These are phyloP conservation scores for Inonotus hispidus DNA, from an alignment of 1,284 basidiomycete genomes.

Conservation along the genomic window DNA sequence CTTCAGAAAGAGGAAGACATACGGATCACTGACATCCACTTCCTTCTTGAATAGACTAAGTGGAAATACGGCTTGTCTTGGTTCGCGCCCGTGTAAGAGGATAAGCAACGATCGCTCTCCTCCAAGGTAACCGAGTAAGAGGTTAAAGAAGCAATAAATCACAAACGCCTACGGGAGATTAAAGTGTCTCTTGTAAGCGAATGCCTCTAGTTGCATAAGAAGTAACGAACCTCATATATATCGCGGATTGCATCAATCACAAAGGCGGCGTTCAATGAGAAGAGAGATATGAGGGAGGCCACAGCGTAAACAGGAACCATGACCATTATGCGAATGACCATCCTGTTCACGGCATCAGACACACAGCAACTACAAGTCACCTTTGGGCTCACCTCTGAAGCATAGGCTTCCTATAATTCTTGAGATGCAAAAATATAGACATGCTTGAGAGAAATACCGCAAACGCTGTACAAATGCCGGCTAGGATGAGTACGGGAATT, in stretches of 20 bases:
- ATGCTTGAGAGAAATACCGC: slow-evolving; percentile 78
- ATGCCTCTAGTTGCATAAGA: neutral
- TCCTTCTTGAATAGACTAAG: slow-evolving; percentile 70
- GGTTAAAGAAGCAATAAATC: slow-evolving; percentile 89
- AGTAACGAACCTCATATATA: slow-evolving; percentile 80
- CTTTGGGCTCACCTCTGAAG: slow-evolving; percentile 60
- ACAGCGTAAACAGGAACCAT: slow-evolving; percentile 96
- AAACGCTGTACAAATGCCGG: slow-evolving; percentile 57
- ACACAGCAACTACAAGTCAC: slow-evolving; percentile 27
- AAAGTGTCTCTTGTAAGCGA: slow-evolving; percentile 11
- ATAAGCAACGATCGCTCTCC: slow-evolving; percentile 92
- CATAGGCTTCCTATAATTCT: slow-evolving; percentile 82
- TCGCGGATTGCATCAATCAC: slow-evolving; percentile 94
- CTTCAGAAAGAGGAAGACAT: slow-evolving; percentile 91
- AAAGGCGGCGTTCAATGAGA: slow-evolving; percentile 93
- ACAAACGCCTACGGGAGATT: slow-evolving; percentile 73
- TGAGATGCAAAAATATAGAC: slow-evolving; percentile 85
- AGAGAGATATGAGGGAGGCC: slow-evolving; percentile 88
- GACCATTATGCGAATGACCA: slow-evolving; percentile 93
- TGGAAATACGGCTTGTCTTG: slow-evolving; percentile 85
- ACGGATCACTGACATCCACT: slow-evolving; percentile 89
- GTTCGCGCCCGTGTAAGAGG: slow-evolving; percentile 83
- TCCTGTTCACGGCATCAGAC: slow-evolving; percentile 39
- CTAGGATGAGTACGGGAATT: slow-evolving; percentile 49
- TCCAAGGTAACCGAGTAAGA: slow-evolving; percentile 83